Evolutionary conservation across 1,139 yeast species (phyloP), one percentile per base, ranked within the genome.

Genomic region (Saccharomyces hybrid): DNA sequence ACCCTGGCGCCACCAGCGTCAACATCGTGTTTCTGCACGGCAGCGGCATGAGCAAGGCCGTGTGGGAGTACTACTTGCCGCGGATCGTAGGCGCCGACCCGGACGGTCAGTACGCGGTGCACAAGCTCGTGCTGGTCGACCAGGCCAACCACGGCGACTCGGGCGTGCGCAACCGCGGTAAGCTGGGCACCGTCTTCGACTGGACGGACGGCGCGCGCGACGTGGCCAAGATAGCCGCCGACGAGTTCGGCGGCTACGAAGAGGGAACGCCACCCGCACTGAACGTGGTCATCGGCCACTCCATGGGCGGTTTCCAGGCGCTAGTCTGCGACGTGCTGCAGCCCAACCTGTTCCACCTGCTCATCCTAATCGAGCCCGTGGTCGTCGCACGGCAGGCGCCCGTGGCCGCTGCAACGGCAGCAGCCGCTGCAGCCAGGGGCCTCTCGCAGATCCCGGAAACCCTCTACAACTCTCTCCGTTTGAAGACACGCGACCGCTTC

Each of bases 171-270:
- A 87, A 87, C 61, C 64, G 67, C 38, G 80, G 73, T 5, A 77
- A 78, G 55, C 64, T 85, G 25, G 88, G 90, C 0, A 74, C 78
- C 68, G 72, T 73, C 26, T 72, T 66, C 57, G 73, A 77, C 32
- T 87, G 95, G 95, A 71, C 74, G 31, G 95, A 87, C 64, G 82
- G 84, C 16, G 81, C 80, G 1, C 78, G 77, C 58, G 95, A 87
- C 64, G 68, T 81, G 49, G 71, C 78, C 51, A 67, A 71, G 51
- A 75, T 85, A 13, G 73, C 84, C 13, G 71, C 73, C 53, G 71
- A 76, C 46, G 77, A 83, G 56, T 64, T 73, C 28, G 14, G 29
- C 32, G 14, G 27, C 7, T 23, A 58, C 9, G 53, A 52, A n/a
- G 53, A 4, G 3, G 13, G 13, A 11, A n/a, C 5, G 8, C 25